phyloP scores from a whole-genome alignment of 1,284 basidiomycete species.

The Trichosporon coremiiforme region DNA sequence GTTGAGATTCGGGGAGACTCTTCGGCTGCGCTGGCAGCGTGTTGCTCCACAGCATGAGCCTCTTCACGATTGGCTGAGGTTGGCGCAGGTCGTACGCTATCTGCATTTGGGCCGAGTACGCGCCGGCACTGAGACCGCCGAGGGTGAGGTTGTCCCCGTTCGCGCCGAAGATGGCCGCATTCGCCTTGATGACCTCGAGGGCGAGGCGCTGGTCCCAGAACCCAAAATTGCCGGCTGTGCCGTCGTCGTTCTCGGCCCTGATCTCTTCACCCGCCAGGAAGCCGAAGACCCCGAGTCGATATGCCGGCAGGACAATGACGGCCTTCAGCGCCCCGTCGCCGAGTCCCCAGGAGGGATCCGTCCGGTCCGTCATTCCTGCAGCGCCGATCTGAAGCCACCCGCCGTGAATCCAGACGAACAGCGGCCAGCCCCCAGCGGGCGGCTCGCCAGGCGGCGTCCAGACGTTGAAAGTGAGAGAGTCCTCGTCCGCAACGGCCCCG shows the following conservation, averaged over 20 bases:
- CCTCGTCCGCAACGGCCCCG: conserved; percentile 25
- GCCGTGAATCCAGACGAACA: conserved; percentile 36
- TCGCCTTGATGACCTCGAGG: conserved; percentile 40
- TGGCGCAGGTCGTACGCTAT: conserved; percentile 44
- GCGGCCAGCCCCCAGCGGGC: conserved; percentile 34
- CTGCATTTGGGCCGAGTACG: conserved; percentile 46
- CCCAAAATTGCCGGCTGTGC: conserved; percentile 38
- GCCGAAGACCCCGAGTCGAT: conserved; percentile 35
- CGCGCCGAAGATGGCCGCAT: conserved; percentile 46
- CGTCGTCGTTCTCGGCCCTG: conserved; percentile 31
- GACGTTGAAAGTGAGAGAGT: conserved; percentile 36
- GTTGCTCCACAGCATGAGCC: conserved; percentile 39
- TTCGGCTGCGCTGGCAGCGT: conserved; percentile 39
- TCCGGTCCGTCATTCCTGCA: conserved; percentile 35
- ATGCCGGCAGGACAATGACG: conserved; percentile 34
- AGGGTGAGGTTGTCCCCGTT: conserved; percentile 45
- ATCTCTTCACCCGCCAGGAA: conserved; percentile 36
- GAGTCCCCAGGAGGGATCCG: conserved; percentile 26
- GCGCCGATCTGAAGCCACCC: conserved; percentile 41
- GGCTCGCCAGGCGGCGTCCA: conserved; percentile 33
- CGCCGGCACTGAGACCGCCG: conserved; percentile 48
- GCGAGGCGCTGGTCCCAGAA: conserved; percentile 39
- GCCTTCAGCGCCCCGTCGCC: conserved; percentile 25
- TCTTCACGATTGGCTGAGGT: conserved; percentile 28
- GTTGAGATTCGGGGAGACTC: conserved; percentile 34